Percentiles rank a stretch among this genome's conserved stretches.
Conservation (phyloP, 140 eudicot species). For the Flaveria floridana region DNA sequence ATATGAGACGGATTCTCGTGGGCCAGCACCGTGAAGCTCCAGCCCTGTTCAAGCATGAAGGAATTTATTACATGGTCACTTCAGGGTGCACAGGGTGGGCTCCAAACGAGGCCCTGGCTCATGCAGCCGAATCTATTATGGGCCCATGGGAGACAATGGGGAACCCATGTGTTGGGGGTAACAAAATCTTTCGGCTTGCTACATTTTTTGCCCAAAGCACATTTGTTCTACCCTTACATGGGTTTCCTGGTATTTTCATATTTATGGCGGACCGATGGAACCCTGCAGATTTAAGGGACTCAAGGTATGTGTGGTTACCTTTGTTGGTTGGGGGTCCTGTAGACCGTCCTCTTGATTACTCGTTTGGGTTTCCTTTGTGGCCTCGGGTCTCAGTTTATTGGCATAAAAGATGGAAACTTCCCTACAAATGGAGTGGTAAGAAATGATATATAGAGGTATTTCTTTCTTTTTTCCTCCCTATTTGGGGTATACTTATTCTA, state of each 20-base stretch:
- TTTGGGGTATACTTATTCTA: slow-evolving; percentile 23
- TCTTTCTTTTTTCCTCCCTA: background rate
- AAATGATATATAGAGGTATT: slow-evolving; percentile 25
- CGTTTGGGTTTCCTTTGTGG: slow-evolving; percentile 93
- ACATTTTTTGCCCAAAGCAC: slow-evolving; percentile 90
- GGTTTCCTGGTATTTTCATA: slow-evolving; percentile 60
- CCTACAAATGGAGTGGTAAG: slow-evolving; percentile 40
- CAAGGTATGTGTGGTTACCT: slow-evolving; percentile 93
- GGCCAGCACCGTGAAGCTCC: slow-evolving; percentile 98
- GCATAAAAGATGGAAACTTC: slow-evolving; percentile 95
- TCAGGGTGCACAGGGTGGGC: slow-evolving; percentile 98
- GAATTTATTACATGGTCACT: slow-evolving; percentile 92
- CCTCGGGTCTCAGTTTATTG: slow-evolving; percentile 82
- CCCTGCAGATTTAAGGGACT: slow-evolving; percentile 89
- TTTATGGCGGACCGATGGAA: slow-evolving; percentile 98
- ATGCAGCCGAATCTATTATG: slow-evolving; percentile 76
- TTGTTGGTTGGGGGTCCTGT: slow-evolving; percentile 72
- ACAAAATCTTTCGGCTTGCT: slow-evolving; percentile 59
- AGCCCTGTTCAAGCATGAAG: slow-evolving; percentile 82
- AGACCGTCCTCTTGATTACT: slow-evolving; percentile 75
- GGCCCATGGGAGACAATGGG: slow-evolving; percentile 99
- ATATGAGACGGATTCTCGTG: slow-evolving; percentile 60
- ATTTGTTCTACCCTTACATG: slow-evolving; percentile 74
- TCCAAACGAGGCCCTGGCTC: slow-evolving; percentile 89
- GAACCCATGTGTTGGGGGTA: slow-evolving; percentile 90